These are phyloP conservation scores for Pisolithus microcarpus DNA, from an alignment of 768 basidiomycete genomes.

Conservation along the genomic window DNA sequence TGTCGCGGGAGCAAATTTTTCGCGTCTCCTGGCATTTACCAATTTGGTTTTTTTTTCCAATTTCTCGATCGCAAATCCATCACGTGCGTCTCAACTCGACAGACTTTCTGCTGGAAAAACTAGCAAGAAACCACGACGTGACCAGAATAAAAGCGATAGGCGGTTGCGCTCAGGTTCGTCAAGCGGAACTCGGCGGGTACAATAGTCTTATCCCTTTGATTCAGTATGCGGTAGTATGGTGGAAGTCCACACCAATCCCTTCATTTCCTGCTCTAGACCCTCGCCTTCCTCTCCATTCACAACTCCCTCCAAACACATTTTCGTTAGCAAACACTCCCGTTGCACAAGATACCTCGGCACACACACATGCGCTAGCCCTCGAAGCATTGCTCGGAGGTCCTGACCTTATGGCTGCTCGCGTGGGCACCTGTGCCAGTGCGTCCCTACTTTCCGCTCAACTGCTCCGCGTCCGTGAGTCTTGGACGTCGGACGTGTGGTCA, in stretches of 20 bases:
- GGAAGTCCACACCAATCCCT: constrained; percentile 72
- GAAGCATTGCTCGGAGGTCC: constrained; percentile 74
- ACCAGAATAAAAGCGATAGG: constrained; percentile 67
- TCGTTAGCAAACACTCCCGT: constrained; percentile 69
- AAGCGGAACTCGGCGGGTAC: not conserved
- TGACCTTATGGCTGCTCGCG: constrained; percentile 67
- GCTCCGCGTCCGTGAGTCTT: constrained; percentile 69
- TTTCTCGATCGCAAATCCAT: constrained; percentile 26
- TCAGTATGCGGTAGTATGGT: constrained; percentile 76
- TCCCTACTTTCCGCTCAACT: constrained; percentile 72
- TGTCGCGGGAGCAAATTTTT: constrained; percentile 56
- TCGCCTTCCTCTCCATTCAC: constrained; percentile 57
- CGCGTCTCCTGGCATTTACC: constrained; percentile 29
- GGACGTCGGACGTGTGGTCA: constrained; percentile 71
- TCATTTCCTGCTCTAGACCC: constrained; percentile 69
- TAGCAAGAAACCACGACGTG: constrained; percentile 63
- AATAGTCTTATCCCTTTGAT: constrained; percentile 1
- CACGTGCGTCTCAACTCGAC: constrained; percentile 19
- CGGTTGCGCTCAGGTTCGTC: constrained; percentile 71
- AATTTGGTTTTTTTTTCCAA: constrained; percentile 27
- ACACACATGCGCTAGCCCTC: constrained; percentile 68
- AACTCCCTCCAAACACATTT: constrained; percentile 61
- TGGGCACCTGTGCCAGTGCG: constrained; percentile 65
- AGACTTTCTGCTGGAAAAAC: constrained; percentile 74
- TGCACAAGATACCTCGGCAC: constrained; percentile 74